Percentiles rank a stretch among this genome's conserved stretches.
Conservation (phyloP, 139 green algal genomes). For the Pycnococcus provasolii region DNA sequence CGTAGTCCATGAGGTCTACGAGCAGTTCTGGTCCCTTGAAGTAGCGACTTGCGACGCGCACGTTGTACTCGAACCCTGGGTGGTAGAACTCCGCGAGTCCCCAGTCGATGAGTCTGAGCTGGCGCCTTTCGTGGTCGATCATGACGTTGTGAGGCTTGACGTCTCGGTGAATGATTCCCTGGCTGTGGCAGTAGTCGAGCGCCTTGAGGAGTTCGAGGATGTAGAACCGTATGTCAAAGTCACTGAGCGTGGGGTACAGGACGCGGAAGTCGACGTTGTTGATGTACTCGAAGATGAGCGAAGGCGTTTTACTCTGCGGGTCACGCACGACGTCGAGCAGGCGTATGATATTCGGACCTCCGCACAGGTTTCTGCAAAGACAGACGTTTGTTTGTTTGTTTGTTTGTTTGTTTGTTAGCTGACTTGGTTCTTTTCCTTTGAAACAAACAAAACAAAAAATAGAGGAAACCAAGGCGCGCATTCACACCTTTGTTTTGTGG, state of each 20-base stretch:
- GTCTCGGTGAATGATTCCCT: slow-evolving; percentile 57
- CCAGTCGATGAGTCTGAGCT: slow-evolving; percentile 98
- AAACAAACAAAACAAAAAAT: too few species aligned
- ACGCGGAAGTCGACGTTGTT: slow-evolving; percentile 88
- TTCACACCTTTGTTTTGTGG: too few species aligned
- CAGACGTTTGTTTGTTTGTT: too few species aligned
- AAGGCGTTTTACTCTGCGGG: slow-evolving; percentile 80
- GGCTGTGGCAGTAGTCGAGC: slow-evolving; percentile 88
- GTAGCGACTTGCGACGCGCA: slow-evolving; percentile 88
- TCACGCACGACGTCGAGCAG: slow-evolving; percentile 93
- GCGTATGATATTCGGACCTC: slow-evolving; percentile 89
- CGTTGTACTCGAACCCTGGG: slow-evolving; percentile 88
- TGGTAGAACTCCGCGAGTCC: slow-evolving; percentile 98
- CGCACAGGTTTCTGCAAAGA: slow-evolving; percentile 57
- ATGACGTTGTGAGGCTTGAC: slow-evolving; percentile 90
- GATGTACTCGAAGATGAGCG: slow-evolving; percentile 93
- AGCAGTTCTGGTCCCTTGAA: slow-evolving; percentile 98
- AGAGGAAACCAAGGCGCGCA: too few species aligned
- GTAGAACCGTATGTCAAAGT: slow-evolving; percentile 97
- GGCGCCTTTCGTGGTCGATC: slow-evolving; percentile 87
- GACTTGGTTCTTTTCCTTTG: too few species aligned
- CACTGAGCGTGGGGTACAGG: slow-evolving; percentile 88
- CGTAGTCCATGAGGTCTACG: slow-evolving; percentile 95
- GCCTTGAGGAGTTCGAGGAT: slow-evolving; percentile 93
- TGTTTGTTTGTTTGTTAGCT: too few species aligned